Evolutionary conservation across 441 rosid species (phyloP).

Genomic region (Jatropha multifida): DNA sequence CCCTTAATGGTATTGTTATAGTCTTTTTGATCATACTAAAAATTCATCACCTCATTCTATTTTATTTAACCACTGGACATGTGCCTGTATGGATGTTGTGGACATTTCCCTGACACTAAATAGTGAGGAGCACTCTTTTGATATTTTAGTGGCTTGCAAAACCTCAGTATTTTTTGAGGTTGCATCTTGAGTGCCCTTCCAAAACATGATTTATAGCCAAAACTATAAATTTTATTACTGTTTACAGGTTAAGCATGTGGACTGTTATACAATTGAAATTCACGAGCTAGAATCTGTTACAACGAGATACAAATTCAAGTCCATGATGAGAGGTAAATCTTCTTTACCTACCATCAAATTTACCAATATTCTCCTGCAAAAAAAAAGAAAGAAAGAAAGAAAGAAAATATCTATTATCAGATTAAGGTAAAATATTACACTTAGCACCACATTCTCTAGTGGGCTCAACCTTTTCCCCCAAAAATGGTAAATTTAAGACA

Average conservation of each 20-base stretch:
- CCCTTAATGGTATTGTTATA: not conserved
- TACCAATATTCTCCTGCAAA: not conserved
- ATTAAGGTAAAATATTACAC: not conserved
- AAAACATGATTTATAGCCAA: not conserved
- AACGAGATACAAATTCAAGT: constrained; percentile 71
- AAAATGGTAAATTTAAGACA: not conserved
- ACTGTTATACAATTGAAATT: constrained; percentile 71
- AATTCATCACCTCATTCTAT: not conserved
- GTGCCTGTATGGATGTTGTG: not conserved
- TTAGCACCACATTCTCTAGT: not conserved
- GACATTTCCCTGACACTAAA: not conserved
- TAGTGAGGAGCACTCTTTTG: not conserved
- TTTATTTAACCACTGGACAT: not conserved
- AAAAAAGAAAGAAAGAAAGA: not conserved
- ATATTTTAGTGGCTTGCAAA: not conserved
- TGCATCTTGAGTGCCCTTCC: not conserved
- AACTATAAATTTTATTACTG: constrained; percentile 6
- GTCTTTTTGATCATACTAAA: not conserved
- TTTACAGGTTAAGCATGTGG: constrained; percentile 82
- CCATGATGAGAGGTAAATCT: constrained; percentile 91
- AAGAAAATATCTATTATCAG: not conserved
- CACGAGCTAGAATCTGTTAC: constrained; percentile 85
- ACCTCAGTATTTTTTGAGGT: not conserved
- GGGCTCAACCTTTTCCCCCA: not conserved
- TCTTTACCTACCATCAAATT: constrained; percentile 16